Evolutionary conservation across 2,329 filamentous ascomycete species (phyloP).

Genomic region (Metarhizium anisopliae): DNA sequence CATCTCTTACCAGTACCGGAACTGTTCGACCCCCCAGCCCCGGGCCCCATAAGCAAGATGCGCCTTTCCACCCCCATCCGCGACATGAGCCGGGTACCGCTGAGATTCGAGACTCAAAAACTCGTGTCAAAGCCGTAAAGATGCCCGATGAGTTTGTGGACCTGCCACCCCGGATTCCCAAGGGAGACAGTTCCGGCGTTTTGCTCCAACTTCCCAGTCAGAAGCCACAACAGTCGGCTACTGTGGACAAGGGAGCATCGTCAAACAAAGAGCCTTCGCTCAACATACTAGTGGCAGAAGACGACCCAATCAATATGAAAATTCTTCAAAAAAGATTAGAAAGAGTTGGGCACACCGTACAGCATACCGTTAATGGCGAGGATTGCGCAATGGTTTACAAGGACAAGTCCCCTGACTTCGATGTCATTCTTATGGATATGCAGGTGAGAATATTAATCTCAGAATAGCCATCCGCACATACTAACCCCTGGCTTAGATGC

Average conservation of each 20-base stretch:
- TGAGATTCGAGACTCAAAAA: slow-evolving; percentile 34
- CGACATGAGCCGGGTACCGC: slow-evolving; percentile 23
- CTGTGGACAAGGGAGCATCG: slow-evolving; percentile 13
- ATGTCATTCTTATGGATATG: slow-evolving; percentile 87
- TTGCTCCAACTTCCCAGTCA: slow-evolving; percentile 29
- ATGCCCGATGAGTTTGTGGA: slow-evolving; percentile 37
- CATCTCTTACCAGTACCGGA: slow-evolving; percentile 4
- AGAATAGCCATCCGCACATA: not conserved
- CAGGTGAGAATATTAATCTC: slow-evolving; percentile 49
- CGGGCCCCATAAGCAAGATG: not conserved
- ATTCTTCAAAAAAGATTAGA: slow-evolving; percentile 74
- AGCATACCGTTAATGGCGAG: slow-evolving; percentile 71
- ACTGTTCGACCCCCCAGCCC: slow-evolving; percentile 10
- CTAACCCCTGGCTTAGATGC: slow-evolving; percentile 55
- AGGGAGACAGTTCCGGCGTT: slow-evolving; percentile 23
- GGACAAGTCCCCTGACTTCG: slow-evolving; percentile 54
- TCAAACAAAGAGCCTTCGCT: slow-evolving; percentile 26
- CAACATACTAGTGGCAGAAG: slow-evolving; percentile 71
- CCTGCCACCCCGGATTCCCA: slow-evolving; percentile 20
- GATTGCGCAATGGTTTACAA: slow-evolving; percentile 68
- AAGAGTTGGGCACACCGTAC: slow-evolving; percentile 62
- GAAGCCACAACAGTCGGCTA: slow-evolving; percentile 2
- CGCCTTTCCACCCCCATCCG: not conserved
- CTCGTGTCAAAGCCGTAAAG: slow-evolving; percentile 37
- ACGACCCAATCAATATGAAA: slow-evolving; percentile 79